A percentile compares a stretch with the other conserved stretches of the same genome.
Evolutionary conservation across 352 stramenopile genomes (phyloP).

Genomic region (Globisporangium irregulare): DNA sequence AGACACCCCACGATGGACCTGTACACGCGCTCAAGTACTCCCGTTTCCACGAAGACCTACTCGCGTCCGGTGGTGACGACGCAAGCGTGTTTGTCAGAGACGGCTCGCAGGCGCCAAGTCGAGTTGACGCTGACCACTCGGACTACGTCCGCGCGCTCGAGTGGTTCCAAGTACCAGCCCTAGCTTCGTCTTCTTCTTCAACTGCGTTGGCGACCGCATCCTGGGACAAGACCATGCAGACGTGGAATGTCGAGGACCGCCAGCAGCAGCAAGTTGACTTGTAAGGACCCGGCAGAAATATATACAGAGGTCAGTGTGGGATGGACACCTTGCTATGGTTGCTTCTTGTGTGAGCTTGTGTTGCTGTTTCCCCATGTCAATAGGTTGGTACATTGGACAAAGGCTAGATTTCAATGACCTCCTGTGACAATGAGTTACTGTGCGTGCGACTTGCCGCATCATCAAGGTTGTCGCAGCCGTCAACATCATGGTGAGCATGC

Average conservation of each 20-base stretch:
- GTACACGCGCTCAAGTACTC: constrained; percentile 73
- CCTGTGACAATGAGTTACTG: constrained; percentile 3
- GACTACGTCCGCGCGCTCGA: constrained; percentile 77
- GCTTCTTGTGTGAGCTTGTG: background rate
- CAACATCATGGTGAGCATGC: background rate
- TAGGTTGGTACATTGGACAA: background rate
- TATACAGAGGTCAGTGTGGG: constrained; percentile 6
- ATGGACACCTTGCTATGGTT: background rate
- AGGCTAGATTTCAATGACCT: background rate
- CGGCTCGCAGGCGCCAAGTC: constrained; percentile 26
- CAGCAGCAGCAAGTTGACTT: constrained; percentile 3
- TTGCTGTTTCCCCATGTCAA: background rate
- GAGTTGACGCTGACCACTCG: constrained; percentile 28
- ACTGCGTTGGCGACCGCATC: constrained; percentile 45
- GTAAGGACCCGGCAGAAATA: constrained; percentile 5
- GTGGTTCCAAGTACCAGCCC: constrained; percentile 40
- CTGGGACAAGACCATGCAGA: constrained; percentile 62
- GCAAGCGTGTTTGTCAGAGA: constrained; percentile 41
- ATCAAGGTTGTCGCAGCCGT: background rate
- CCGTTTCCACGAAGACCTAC: constrained; percentile 46
- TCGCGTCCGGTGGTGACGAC: constrained; percentile 69
- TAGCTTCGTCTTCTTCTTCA: constrained; percentile 1
- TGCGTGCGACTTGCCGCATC: background rate
- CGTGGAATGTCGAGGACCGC: constrained; percentile 31
- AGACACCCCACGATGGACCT: constrained; percentile 35